Base-by-base conservation (phyloP, 2,329 filamentous ascomycete species). In the Chaetoscypha palmicola region DNA sequence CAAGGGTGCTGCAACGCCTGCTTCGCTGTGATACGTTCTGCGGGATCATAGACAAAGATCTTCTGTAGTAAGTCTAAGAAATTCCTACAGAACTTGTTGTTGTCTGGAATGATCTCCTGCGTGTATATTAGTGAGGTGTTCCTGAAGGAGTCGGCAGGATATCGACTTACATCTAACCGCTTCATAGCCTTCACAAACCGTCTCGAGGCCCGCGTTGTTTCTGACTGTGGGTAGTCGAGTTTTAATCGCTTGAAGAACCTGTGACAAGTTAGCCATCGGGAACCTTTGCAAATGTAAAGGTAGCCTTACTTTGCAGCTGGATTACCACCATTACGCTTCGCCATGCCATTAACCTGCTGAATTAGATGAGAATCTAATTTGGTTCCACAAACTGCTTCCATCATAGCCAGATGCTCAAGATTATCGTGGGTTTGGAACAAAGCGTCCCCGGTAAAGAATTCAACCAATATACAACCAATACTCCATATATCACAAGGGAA, bases 121-220 rank as follows among this genome's bases (percentile, higher is more conserved):
- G n/a, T 23, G 14, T 16, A 35, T 16, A 45, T 58, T 43, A 66
- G 47, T 53, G 41, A 35, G 38, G 12, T 11, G 22, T 12, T 10
- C 24, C 20, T 3, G 12, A 16, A 14, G 10, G 22, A 16, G 12
- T 14, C 5, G 34, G 24, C 9, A 40, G 11, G 17, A 11, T 5
- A 7, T 21, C 3, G n/a, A 4, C 76, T 52, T 66, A 84, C 80
- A 48, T 74, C 69, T 21, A 85, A 65, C 43, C 70, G 71, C 62
- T 83, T 84, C 81, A 85, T 85, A n/a, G 78, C 79, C 61, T 79
- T 80, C 10, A 85, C 81, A 56, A 83, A 85, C 55, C 78, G 69
- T 49, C 73, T 69, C 1, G 79, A 83, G 3, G 79, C 78, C 44
- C 79, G 68, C 0, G 77, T 79, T 0, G 81, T 84, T 10, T 83